Base-by-base conservation (phyloP, 2,329 filamentous ascomycete species). In the Hypoxylon sp. region DNA sequence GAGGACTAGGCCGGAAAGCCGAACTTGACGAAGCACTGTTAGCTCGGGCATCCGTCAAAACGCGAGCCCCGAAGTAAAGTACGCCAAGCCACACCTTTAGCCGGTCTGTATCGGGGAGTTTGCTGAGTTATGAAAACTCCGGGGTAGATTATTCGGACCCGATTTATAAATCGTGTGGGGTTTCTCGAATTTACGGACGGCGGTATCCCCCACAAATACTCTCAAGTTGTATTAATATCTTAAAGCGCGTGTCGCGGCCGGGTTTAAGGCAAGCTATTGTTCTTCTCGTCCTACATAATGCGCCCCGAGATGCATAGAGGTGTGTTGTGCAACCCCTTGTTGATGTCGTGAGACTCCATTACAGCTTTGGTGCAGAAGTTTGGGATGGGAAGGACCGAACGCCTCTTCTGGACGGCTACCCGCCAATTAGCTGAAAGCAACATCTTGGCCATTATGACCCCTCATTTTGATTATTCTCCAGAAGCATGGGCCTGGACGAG, bases 21-120 rank as follows among this genome's bases (percentile, higher is more conserved):
- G 56, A 60, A 51, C 2, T 39, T 22, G 56, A 51, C 46, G 52
- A 51, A 50, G 19, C 31, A 33, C 39, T 10, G n/a, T 17, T 14
- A 33, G 29, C 17, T 60, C 56, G 56, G 47, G 26, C 24, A 37
- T 60, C 33, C 14, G 24, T 44, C 35, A 19, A 60, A 60, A 44
- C 56, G 56, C 56, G 56, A 60, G 35, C 9, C 9, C 56, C 56
- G 56, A 60, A 31, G 29, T 5, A 31, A 31, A 31, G 29, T 31
- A 31, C 29, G 29, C 29, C 46, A 60, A 24, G 46, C 39, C 29
- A 42, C 9, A 51, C 26, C 24, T 33, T 9, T 26, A 31, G 9
- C 56, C 24, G 56, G 26, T 11, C 56, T 59, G 11, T 17, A 11
- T 26, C 19, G 19, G 39, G 17, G 2, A n/a, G n/a, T 33, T 19